Base-by-base conservation (phyloP, 1,284 basidiomycete species). In the Apiotrichum sp. region DNA sequence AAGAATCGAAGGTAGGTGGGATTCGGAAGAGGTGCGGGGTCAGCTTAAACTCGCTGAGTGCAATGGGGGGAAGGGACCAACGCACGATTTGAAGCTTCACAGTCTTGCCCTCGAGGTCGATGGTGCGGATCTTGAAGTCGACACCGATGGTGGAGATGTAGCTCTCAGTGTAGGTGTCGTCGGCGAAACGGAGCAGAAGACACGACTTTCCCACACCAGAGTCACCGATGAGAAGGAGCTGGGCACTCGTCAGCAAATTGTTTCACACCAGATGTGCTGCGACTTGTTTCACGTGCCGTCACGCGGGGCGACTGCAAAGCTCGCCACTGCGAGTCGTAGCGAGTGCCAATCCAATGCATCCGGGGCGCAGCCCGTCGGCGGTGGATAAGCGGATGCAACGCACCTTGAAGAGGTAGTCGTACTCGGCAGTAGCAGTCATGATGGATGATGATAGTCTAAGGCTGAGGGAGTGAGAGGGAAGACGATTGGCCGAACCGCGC, bases 71-170 rank as follows among this genome's bases (percentile, higher is more conserved):
- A 47, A 36, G 45, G 40, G 9, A 42, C 39, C 38, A 22, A 63
- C 93, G 80, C 74, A 97, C 93, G 78, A 99, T 99, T 80, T 98
- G 96, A 60, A 99, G 84, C 78, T 98, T 99, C 71, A 98, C 92
- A 2, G 92, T 98, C 89, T 98, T 98, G 65, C 95, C 95, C 77
- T 98, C 96, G 54, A 99, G 83, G 78, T 99, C 96, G 76, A 99
- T 98, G 48, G 96, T 99, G 68, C 96, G 84, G 80, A 99, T 98
- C 87, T 99, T 99, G 82, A 98, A 99, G 81, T 99, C 96, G 59
- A 98, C 92, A 64, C 95, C 95, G 78, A 98, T 98, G 35, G 95
- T 98, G 64, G 88, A 92, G 78, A 98, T 98, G 80, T 98, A 98
- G 72, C 89, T 93, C 78, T 97, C 93, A 55, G 96, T 98, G 82